phyloP scores from a whole-genome alignment of 169 alveolate genomes.

The Cyclospora cayetanensis region DNA sequence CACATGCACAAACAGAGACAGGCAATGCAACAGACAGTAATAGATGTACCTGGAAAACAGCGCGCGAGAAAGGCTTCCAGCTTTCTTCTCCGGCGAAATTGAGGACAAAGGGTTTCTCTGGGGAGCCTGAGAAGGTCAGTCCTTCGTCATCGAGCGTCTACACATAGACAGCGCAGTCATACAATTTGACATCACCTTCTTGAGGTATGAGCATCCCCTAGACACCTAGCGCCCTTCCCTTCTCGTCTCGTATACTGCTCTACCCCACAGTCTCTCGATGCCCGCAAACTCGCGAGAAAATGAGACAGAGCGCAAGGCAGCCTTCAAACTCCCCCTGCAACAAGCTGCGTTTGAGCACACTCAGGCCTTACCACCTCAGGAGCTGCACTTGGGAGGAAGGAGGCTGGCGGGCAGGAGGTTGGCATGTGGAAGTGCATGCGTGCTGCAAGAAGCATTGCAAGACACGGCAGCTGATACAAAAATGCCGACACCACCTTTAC shows the following conservation, averaged over 20 bases:
- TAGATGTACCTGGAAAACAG: slow-evolving; percentile 30
- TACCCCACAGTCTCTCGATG: too few species aligned
- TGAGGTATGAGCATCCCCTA: too few species aligned
- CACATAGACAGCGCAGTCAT: too few species aligned
- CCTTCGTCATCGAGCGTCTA: slow-evolving; percentile 38
- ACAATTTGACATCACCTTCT: too few species aligned
- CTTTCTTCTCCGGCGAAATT: neutral
- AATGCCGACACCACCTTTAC: neutral
- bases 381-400: slow-evolving; percentile 24
- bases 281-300: too few species aligned
- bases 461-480: neutral
- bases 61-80: slow-evolving; percentile 61
- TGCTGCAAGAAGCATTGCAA: neutral
- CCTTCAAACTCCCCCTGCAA: too few species aligned
- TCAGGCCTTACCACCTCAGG: neutral
- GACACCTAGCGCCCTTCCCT: too few species aligned
- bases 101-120: slow-evolving; percentile 45
- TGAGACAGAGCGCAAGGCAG: too few species aligned
- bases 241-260: too few species aligned
- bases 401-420: slow-evolving; percentile 44
- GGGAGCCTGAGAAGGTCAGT: neutral
- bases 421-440: slow-evolving; percentile 68
- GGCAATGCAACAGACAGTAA: neutral
- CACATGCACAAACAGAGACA: neutral
- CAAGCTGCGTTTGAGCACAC: too few species aligned